Evolutionary conservation across 139 green algal genomes (phyloP), one percentile per base, ranked within the genome.

Genomic region (Chlamydomonas applanata): DNA sequence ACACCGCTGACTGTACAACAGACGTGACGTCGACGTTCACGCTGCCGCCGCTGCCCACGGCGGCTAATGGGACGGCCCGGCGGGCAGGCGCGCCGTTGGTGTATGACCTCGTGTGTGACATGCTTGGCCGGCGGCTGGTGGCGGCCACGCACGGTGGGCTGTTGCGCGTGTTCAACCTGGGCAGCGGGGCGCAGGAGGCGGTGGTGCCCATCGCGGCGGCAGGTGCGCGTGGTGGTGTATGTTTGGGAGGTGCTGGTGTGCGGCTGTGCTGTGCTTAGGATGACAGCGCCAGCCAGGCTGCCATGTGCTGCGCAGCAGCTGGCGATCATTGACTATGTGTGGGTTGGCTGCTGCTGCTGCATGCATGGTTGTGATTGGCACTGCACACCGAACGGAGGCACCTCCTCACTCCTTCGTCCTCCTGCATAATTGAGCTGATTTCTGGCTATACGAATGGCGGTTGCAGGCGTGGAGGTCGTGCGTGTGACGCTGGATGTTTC

Each of bases 91-190:
- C 19, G 27, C 27, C 25, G 59, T 4, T 45, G 59, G 59, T 91
- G 61, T 89, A 85, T 68, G 83, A 88, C 60, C 30, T 91, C 74
- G 80, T 73, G 19, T 29, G 86, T 4, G 83, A 88, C 65, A 53
- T 77, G 22, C 25, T 71, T 22, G 84, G 79, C 20, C 36, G 36
- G 19, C 52, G 75, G 19, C 77, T 77, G 36, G 69, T 87, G 36
- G 74, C 71, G 11, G 79, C 79, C 0, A 80, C 70, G 14, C 75
- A 84, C 45, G 85, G 83, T n/a, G 82, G 80, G 11, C 40, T 71
- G 33, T 32, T 90, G 62, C 64, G 76, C 0, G 22, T 84, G 36
- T 88, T 82, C 52, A 82, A 88, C 60, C 71, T 87, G n/a, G 77
- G 52, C 19, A 82, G 53, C 0, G 82, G 82, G 40, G 40, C 40